Base-by-base conservation (phyloP, 164 flowering plant species). In the Chimonanthus praecox region DNA sequence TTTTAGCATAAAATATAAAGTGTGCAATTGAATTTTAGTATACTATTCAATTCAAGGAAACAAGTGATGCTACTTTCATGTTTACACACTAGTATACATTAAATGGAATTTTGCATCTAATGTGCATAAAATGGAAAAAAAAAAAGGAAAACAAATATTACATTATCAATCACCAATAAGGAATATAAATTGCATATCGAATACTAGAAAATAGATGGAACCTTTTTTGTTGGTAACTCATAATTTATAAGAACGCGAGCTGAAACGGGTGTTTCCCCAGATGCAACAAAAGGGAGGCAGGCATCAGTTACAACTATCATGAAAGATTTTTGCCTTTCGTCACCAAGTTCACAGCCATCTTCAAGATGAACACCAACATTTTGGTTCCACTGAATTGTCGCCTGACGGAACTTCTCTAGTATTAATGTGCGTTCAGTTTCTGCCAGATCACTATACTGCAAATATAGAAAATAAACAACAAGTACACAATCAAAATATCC, bases 141-240 rank as follows among this genome's bases (percentile, higher is more conserved):
- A 33, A 33, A 33, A 33, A 33, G 7, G 13, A 2, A 51, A 51
- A 7, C 13, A 13, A 51, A 1, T 51, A 51, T 51, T 13, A 51
- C 13, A 13, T 51, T 13, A 7, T 51, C 58, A 51, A 51, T 51
- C 58, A 9, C 13, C 13, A 51, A 3, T 51, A 51, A 51, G 58
- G 47, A 69, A 49, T 11, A 4, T 16, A 49, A 49, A 5, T 20
- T 13, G 18, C 49, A 50, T 5, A 20, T 69, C 16, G 50, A 51
- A 6, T 68, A 15, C 68, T 16, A 20, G 71, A 13, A 78, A 1
- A 43, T 2, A 47, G 43, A 10, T 33, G 9, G 9, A 66, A 94
- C 99, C 97, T 94, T 94, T 84, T 92, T 96, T 60, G 87, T 54
- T 6, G 99, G 99, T 47, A 96, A 74, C 82, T 90, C 99, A 68